Evolutionary conservation across 345 rosid species (phyloP), one percentile per base, ranked within the genome.

Genomic region (Nasturtium officinale): DNA sequence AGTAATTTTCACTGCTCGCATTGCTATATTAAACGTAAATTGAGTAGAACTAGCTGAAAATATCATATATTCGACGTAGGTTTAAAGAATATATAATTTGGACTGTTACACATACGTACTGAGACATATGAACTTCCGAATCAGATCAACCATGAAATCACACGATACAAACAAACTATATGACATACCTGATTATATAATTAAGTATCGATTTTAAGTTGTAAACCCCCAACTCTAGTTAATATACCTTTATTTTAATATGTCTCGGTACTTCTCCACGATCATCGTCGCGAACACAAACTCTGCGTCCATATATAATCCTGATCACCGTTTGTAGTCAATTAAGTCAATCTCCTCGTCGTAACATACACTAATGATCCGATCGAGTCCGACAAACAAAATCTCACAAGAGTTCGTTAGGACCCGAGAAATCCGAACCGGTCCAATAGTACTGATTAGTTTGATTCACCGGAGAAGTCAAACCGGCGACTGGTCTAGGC

Each of bases 391-490:
- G 23, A 54, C 40, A 33, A 67, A 69, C 48, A 35, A 46, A 40
- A 52, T 7, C 66, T 76, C 80, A 76, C 54, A 70, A 63, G 54
- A 76, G 71, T 54, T 75, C 75, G 47, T 63, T 54, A 55, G 66
- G 71, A 55, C 71, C 80, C 6, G 80, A 70, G 46, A 76, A 76
- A 64, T 56, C 80, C 23, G 80, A 76, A 63, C 54, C 18, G 30
- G 18, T 28, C 80, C 80, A 76, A 29, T 40, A 86, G 73, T 67
- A 83, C 50, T 85, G 88, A 37, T 71, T 82, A 8, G 69, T 46
- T 71, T 79, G 83, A 69, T 79, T 82, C 2, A 57, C 73, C 9
- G 56, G 59, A 62, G 84, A 37, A 45, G 73, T 47, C 42, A 64
- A 65, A 37, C 64, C 52, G 20, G 80, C 30, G 46, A 65, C 57